phyloP scores from a whole-genome alignment of 192 early-diverging fungal species.

The Chytriomyces confervae region DNA sequence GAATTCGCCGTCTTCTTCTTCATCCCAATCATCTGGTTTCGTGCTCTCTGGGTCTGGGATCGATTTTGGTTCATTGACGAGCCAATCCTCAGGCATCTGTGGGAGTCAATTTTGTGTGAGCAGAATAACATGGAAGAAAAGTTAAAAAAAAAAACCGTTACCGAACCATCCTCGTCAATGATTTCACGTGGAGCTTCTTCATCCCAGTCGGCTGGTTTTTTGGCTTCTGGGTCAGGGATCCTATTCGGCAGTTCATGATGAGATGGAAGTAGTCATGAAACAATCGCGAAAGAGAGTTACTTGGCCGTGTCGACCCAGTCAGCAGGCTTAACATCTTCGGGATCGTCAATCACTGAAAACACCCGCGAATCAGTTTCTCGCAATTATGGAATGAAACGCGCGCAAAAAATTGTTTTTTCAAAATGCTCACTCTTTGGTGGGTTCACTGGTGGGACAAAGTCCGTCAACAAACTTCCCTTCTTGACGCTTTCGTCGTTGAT shows the following conservation, averaged over 20 bases:
- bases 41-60: constrained; percentile 79
- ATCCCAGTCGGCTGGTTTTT: constrained; percentile 81
- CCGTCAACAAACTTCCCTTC: constrained; percentile 74
- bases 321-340: constrained; percentile 82
- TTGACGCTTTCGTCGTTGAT: constrained; percentile 72
- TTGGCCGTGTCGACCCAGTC: constrained; percentile 89
- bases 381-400: not conserved
- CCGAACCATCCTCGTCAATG: constrained; percentile 73
- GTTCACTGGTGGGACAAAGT: constrained; percentile 86
- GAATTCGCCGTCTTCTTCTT: constrained; percentile 95
- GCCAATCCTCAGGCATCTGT: constrained; percentile 84
- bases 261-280: not conserved
- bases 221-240: constrained; percentile 81
- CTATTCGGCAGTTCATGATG: not conserved
- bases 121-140: constrained; percentile 11
- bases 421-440: constrained; percentile 74
- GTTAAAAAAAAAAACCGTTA: constrained; percentile 8
- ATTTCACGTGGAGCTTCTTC: constrained; percentile 85
- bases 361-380: not conserved
- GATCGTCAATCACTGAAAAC: constrained; percentile 61
- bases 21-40: constrained; percentile 90
- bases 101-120: not conserved
- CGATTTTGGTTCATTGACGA: constrained; percentile 75
- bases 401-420: not conserved
- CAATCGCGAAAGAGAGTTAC: not conserved